These are phyloP conservation scores for Pelargonium cotyledonis DNA, from an alignment of 441 rosid species.

Conservation along the genomic window DNA sequence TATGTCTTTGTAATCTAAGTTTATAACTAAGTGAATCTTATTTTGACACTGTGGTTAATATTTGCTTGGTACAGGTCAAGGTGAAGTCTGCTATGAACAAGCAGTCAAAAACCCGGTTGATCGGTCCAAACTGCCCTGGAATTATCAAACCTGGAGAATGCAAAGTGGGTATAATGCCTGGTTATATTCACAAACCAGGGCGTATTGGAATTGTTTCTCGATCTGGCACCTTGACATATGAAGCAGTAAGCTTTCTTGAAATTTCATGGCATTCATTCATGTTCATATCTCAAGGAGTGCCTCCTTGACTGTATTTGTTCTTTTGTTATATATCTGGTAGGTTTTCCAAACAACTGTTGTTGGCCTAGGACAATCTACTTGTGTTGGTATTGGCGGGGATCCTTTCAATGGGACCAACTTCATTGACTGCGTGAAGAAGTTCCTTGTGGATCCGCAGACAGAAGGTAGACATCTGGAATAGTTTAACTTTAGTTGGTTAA, in stretches of 20 bases:
- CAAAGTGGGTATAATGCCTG: constrained; percentile 94
- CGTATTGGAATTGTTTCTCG: constrained; percentile 86
- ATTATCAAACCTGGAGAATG: constrained; percentile 93
- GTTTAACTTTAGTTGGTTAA: constrained; percentile 4
- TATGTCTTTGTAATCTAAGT: neutral
- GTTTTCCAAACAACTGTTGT: constrained; percentile 90
- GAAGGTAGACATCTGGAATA: constrained; percentile 43
- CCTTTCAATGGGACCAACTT: constrained; percentile 93
- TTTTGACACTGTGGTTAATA: neutral
- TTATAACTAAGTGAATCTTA: neutral
- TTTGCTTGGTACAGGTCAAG: constrained; percentile 47
- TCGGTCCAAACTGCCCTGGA: constrained; percentile 95
- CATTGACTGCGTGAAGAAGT: constrained; percentile 67
- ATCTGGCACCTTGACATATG: constrained; percentile 90
- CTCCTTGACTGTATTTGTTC: neutral
- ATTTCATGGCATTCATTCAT: neutral
- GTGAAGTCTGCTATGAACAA: constrained; percentile 82
- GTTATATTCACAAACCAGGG: constrained; percentile 88
- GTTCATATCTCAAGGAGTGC: neutral
- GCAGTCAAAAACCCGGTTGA: constrained; percentile 77
- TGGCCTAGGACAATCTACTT: constrained; percentile 84
- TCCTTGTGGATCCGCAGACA: constrained; percentile 78
- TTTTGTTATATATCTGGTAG: constrained; percentile 29
- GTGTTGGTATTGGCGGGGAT: constrained; percentile 94
- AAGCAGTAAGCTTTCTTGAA: constrained; percentile 55